These are phyloP conservation scores for Chondrus crispus DNA, from an alignment of 23 red algal genomes.

Conservation along the genomic window DNA sequence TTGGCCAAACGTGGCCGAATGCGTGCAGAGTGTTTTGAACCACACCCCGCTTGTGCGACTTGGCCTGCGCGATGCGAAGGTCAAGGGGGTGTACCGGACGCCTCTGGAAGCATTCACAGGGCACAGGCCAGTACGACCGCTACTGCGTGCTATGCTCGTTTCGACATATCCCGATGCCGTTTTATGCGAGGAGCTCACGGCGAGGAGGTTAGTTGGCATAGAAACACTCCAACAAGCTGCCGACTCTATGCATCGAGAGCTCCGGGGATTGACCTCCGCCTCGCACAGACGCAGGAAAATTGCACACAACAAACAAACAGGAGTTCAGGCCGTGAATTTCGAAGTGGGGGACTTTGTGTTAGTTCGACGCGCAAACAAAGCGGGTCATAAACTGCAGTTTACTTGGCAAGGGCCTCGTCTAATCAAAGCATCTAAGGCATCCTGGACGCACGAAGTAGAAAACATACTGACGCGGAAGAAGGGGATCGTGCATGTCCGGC, in stretches of 20 bases:
- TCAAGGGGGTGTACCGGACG: neutral
- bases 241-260: neutral
- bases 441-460: neutral
- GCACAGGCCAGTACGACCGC: neutral
- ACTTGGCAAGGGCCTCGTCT: neutral
- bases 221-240: neutral
- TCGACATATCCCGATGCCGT: neutral
- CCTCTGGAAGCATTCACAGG: neutral
- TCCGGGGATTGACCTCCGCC: neutral
- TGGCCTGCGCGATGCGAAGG: neutral
- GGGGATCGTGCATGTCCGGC: neutral
- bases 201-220: neutral
- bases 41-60: neutral
- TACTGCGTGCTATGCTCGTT: neutral
- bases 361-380: neutral
- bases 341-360: neutral
- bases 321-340: neutral
- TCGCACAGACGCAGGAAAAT: too few relatives aligned
- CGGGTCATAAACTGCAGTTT: neutral
- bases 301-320: neutral
- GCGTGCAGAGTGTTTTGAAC: neutral
- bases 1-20: neutral
- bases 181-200: neutral
- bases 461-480: neutral
- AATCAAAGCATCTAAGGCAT: neutral